Base-by-base conservation (phyloP, 169 alveolate genomes). In the Plasmodium inui region DNA sequence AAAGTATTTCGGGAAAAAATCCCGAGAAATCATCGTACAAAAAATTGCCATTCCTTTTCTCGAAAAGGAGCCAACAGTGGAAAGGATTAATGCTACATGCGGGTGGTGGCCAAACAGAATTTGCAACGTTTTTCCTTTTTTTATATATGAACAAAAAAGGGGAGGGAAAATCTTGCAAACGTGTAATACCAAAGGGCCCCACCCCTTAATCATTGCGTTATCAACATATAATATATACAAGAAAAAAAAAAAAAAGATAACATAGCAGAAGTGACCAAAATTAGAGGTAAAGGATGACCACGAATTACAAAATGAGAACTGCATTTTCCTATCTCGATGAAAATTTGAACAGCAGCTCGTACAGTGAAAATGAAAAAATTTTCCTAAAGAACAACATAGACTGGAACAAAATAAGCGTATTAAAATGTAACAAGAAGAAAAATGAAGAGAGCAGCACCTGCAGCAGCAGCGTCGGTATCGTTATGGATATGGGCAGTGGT, bases 381-480 rank as follows among this genome's bases (percentile, higher is more conserved):
- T 85, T 85, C 61, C 61, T 85, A 53, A 85, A 85, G 61, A 85
- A 85, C 61, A 85, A 85, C 79, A 55, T 85, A 53, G 34, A 85
- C 19, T 85, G 93, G 93, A 85, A 55, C 6, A 74, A 85, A 74
- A 44, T 85, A 30, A 85, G 74, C 22, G 32, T 76, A 37, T 55
- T 85, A 50, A 74, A 53, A 80, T n/a, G 57, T 39, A 44, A 17
- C 28, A 3, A 80, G 28, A n/a, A 12, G 26, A 41, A 80, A 39
- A 39, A 37, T 44, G 41, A 41, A 26, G 34, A 41, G 19, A 19
- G 37, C 0, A 78, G 53, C 70, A 78, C 28, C 50, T 78, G 50
- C 30, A 39, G 57, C 50, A 80, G 86, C 46, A n/a, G 72, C 19
- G 28, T 9, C 17, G 61, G 19, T 46, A 80, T 80, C 61, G 6